These are phyloP conservation scores for Scytalidium sp. DNA, from an alignment of 2,329 filamentous ascomycete species.

Conservation along the genomic window DNA sequence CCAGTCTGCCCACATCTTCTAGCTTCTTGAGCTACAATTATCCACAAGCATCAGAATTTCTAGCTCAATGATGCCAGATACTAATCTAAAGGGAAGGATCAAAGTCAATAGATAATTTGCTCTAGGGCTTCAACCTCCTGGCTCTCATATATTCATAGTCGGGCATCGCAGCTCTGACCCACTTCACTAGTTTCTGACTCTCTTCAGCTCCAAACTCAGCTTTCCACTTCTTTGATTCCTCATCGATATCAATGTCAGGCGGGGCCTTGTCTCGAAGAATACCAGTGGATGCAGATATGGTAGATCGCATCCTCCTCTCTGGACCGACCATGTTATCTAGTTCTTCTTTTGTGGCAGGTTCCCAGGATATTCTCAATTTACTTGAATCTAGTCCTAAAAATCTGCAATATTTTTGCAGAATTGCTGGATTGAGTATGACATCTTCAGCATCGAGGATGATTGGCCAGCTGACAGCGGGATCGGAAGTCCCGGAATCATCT, in stretches of 20 bases:
- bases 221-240: slow-evolving; percentile 32
- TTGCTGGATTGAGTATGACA: slow-evolving; percentile 30
- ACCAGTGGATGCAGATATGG: slow-evolving; percentile 28
- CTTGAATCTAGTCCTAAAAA: slow-evolving; percentile 28
- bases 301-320: slow-evolving; percentile 22
- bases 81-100: not conserved
- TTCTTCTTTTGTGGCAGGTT: slow-evolving; percentile 4
- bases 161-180: slow-evolving; percentile 29
- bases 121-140: not conserved
- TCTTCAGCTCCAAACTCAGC: slow-evolving; percentile 21
- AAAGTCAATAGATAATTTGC: not conserved
- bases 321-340: not conserved
- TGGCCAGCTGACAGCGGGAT: slow-evolving; percentile 17
- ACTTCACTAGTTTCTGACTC: slow-evolving; percentile 12
- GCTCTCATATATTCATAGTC: slow-evolving; percentile 36
- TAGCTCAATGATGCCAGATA: too few relatives aligned
- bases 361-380: slow-evolving; percentile 30
- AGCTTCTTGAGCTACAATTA: too few relatives aligned
- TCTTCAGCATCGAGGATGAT: slow-evolving; percentile 35
- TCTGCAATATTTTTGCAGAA: slow-evolving; percentile 24
- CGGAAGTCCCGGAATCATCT: not conserved
- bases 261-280: slow-evolving; percentile 30
- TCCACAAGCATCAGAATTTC: too few relatives aligned
- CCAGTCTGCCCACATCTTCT: too few relatives aligned
- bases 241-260: slow-evolving; percentile 28